These are phyloP conservation scores for Dictyostelium capitatum DNA, from an alignment of 78 protist genomes.

Conservation along the genomic window DNA sequence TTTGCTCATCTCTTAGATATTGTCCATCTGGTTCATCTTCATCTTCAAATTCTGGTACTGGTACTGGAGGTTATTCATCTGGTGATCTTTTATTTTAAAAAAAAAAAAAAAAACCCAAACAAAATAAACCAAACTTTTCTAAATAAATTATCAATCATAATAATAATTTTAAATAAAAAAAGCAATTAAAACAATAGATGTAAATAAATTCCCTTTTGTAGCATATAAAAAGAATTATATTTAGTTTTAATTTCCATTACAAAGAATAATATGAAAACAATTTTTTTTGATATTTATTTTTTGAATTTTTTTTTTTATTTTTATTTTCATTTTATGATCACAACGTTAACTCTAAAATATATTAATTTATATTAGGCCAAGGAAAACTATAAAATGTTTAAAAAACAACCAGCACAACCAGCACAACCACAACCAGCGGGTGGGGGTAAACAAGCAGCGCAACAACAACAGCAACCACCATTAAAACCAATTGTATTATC, in stretches of 20 bases:
- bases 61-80: background rate
- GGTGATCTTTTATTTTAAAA: background rate
- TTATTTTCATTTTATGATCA: background rate
- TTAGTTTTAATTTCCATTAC: no score
- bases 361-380: background rate
- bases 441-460: slow-evolving; percentile 23
- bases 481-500: slow-evolving; percentile 46
- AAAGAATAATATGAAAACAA: no score
- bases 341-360: no score
- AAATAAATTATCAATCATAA: no score
- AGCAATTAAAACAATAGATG: no score
- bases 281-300: no score
- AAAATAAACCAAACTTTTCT: no score
- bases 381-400: background rate
- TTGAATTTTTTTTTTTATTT: background rate
- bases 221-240: no score
- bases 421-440: background rate
- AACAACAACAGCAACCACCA: slow-evolving; percentile 31
- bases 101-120: no score
- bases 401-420: background rate
- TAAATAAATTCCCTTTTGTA: no score
- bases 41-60: background rate
- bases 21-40: background rate
- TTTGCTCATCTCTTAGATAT: background rate
- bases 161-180: no score